Percentiles rank a stretch among this genome's conserved stretches.
Conservation (phyloP, 345 rosid genomes). For the Gossypium bickii region DNA sequence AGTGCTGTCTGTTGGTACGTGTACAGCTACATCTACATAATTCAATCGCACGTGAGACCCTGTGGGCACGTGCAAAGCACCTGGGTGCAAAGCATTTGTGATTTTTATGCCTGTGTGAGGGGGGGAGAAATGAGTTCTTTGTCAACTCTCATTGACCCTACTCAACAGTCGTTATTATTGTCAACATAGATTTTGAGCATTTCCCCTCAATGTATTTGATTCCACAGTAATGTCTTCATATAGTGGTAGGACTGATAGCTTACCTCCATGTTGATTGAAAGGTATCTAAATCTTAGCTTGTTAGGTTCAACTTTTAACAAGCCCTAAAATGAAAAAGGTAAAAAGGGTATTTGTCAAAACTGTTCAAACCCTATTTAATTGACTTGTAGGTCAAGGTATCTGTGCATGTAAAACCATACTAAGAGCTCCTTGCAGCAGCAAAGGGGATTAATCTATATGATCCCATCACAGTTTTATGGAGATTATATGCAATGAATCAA, state of each 20-base stretch:
- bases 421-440: neutral
- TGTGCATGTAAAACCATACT: neutral
- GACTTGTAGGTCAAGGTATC: neutral
- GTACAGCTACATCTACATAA: constrained; percentile 10
- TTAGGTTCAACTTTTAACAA: neutral
- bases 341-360: neutral
- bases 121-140: neutral
- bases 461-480: neutral
- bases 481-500: neutral
- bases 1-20: constrained; percentile 21
- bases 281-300: neutral
- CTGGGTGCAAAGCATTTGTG: neutral
- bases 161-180: constrained; percentile 1
- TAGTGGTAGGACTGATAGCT: neutral
- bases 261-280: neutral
- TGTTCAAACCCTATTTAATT: neutral
- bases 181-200: constrained; percentile 11
- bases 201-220: neutral
- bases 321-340: neutral
- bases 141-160: constrained; percentile 25
- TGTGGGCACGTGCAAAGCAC: constrained; percentile 6
- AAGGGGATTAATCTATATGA: neutral
- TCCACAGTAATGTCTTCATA: constrained; percentile 6
- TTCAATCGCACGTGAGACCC: constrained; percentile 6
- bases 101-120: neutral